Evolutionary conservation across 306 rosid species (phyloP).

Genomic region (Begonia peltatifolia): DNA sequence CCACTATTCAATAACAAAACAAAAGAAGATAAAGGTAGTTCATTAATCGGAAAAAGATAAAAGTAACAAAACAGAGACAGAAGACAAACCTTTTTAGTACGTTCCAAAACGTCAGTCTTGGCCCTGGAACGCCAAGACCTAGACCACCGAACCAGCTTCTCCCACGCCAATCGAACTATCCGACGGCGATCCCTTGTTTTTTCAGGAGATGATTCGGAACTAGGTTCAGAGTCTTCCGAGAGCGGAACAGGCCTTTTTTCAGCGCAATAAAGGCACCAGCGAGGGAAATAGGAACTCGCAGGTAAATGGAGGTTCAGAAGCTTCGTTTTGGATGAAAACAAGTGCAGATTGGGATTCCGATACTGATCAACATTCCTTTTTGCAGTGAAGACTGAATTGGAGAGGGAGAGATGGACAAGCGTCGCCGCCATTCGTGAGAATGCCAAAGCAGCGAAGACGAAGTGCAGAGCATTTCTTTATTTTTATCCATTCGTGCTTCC

Average conservation of each 20-base stretch:
- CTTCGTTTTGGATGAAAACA: constrained; percentile 1
- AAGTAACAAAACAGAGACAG: not conserved
- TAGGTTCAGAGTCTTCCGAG: constrained; percentile 12
- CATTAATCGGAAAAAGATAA: too few species aligned
- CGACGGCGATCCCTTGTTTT: constrained; percentile 49
- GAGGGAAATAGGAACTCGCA: not conserved
- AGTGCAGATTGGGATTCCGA: not conserved
- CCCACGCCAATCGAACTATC: constrained; percentile 71
- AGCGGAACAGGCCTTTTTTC: constrained; percentile 6
- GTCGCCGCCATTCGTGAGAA: constrained; percentile 2
- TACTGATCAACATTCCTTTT: not conserved
- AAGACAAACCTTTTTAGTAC: constrained; percentile 59
- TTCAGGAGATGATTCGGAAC: constrained; percentile 15
- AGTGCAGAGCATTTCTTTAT: too few species aligned
- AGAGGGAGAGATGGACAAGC: constrained; percentile 1
- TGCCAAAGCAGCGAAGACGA: too few species aligned
- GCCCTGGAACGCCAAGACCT: constrained; percentile 66
- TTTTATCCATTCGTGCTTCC: too few species aligned
- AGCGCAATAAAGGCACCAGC: constrained; percentile 3
- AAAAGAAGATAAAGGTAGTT: not conserved
- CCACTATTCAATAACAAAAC: too few species aligned
- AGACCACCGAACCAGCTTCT: constrained; percentile 88
- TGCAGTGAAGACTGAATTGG: not conserved
- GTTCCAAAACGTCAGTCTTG: constrained; percentile 71
- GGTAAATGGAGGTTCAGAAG: not conserved